A percentile compares a stretch with the other conserved stretches of the same genome.
Evolutionary conservation across 176 grass and related monocot genomes (phyloP).

Genomic region (Raddia guianensis): DNA sequence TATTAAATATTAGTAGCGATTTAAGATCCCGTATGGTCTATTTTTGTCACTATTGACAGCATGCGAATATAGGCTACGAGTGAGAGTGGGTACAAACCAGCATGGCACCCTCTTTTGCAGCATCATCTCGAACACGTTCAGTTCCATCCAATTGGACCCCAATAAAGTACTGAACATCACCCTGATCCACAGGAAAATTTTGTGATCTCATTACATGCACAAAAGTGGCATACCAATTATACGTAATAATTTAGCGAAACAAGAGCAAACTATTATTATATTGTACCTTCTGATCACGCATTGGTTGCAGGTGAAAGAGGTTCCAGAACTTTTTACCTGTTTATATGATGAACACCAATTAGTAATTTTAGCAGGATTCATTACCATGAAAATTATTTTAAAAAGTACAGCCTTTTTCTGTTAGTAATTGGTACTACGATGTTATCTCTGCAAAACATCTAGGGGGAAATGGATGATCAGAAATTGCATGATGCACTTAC

Average conservation of each 20-base stretch:
- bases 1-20: background rate
- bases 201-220: conserved; percentile 35
- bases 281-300: conserved; percentile 96
- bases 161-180: conserved; percentile 99
- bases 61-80: conserved; percentile 16
- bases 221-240: conserved; percentile 34
- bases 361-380: conserved; percentile 21
- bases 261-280: background rate
- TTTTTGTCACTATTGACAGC: background rate
- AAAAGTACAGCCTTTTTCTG: background rate
- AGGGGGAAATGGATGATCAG: background rate
- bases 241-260: conserved; percentile 26
- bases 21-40: background rate
- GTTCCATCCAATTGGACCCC: conserved; percentile 96
- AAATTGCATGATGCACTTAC: conserved; percentile 9
- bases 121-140: conserved; percentile 69
- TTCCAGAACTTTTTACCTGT: conserved; percentile 97
- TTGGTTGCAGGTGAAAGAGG: conserved; percentile 96
- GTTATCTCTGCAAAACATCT: conserved; percentile 10
- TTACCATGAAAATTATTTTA: background rate
- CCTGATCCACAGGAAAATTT: conserved; percentile 54
- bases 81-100: conserved; percentile 55
- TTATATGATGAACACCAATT: conserved; percentile 25
- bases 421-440: background rate
- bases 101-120: conserved; percentile 68